Base-by-base conservation (phyloP, 768 basidiomycete species). In the Lactarius vividus region DNA sequence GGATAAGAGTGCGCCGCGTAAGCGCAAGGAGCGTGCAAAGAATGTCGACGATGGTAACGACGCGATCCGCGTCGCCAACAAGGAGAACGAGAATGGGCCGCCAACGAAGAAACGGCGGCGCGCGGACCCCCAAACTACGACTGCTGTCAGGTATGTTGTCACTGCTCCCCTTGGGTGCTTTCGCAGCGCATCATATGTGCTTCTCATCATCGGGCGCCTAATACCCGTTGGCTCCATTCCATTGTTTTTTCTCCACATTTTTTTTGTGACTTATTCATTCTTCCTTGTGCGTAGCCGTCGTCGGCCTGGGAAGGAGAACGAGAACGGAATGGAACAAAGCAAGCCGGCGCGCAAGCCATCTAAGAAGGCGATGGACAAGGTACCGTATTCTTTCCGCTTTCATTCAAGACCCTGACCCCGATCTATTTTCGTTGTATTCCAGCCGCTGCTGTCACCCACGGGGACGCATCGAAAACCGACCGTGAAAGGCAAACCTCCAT, bases 31-130 rank as follows among this genome's bases (percentile, higher is more conserved):
- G 6, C 59, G 23, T n/a, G 16, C 16, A 18, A 57, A 61, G 37
- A 23, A 52, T 6, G 26, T 52, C 31, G 13, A 5, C 4, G 29
- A 31, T 9, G 26, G 29, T 8, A 33, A 31, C 18, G 15, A 28
- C 52, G 26, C 26, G 26, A 52, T 39, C 4, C 31, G 23, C 6
- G 16, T 9, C 11, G 35, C 57, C 37, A 23, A 46, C 26, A 29
- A 42, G 8, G 58, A 65, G 54, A 46, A 20, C 16, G 60, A 65
- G 31, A 15, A 39, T 3, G 44, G 15, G 37, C 60, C 56, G 23
- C 61, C 46, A 1, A 52, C 11, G 26, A 66, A 66, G 56, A 61
- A 57, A 56, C 46, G 60, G 13, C 56, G 65, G 37, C 46, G 56
- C 3, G 55, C 46, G 5, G 39, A 62, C 53, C 18, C 46, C 20